Evolutionary conservation across 2,329 filamentous ascomycete genomes (phyloP), one percentile per base, ranked within the genome.

Genomic region (Claviceps citrina): DNA sequence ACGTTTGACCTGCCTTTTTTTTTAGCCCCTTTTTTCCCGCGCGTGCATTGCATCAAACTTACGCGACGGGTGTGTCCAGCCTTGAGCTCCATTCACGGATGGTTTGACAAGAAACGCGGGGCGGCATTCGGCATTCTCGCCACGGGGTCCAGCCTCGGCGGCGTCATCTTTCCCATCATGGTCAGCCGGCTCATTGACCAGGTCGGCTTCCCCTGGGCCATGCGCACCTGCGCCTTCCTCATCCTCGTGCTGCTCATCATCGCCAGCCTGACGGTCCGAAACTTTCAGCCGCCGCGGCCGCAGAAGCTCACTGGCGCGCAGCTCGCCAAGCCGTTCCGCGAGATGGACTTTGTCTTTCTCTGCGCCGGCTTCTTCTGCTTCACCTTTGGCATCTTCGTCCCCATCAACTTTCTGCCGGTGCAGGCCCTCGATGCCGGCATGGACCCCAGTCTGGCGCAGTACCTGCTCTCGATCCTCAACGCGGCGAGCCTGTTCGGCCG

Each of bases 381-480:
- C 31, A 53, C 49, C 1, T 57, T 51, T 38, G 57, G 56, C n/a
- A 45, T 59, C n/a, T 58, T 52, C 33, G 44, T 56, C 2, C 54
- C 57, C 9, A 50, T 59, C 44, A 53, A 55, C 46, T 55, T 49
- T 36, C 44, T 56, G 15, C 44, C 48, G 1, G 41, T 48, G 0
- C 44, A 54, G 31, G 52, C 51, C 2, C 42, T 44, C 9, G 43
- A 41, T 1, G 43, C 43, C 1, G 52, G 53, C 9, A 45, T 52
- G 46, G 36, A 47, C 13, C 42, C 46, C 0, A 44, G 50, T 5
- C 34, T 62, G 4, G 53, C 48, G 3, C 49, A 58, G 22, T 63
- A 61, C 37, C 46, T 64, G 5, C 40, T 63, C 2, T 48, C 61
- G 2, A 62, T 63, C 3, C 51, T 65, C 36, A 64, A 64, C 43